Evolutionary conservation across 106 monocot genomes (phyloP).

Genomic region (Chionographis japonica): DNA sequence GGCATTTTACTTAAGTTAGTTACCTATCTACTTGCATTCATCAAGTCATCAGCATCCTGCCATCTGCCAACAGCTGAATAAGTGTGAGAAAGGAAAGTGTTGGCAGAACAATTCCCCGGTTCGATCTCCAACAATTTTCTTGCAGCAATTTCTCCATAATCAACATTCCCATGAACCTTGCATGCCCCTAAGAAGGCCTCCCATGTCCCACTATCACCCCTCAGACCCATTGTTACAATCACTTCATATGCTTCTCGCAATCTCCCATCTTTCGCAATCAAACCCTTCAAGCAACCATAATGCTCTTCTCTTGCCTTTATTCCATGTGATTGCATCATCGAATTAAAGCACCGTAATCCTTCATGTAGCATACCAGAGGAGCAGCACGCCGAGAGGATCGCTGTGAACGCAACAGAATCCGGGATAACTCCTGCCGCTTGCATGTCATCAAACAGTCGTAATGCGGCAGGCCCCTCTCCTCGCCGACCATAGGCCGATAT

Average conservation of each 20-base stretch:
- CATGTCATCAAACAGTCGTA: conserved; percentile 4
- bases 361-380: not conserved
- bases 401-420: conserved; percentile 4
- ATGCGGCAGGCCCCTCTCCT: not conserved
- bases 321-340: not conserved
- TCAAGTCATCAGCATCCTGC: too few relatives aligned
- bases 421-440: not conserved
- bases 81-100: not conserved
- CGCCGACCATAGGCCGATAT: not conserved
- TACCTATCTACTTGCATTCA: too few relatives aligned
- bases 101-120: not conserved
- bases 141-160: not conserved
- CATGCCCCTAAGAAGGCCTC: conserved; percentile 1
- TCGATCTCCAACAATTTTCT: not conserved
- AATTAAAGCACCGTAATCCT: not conserved
- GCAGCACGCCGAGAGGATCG: not conserved
- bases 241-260: conserved; percentile 3
- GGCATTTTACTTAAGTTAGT: too few relatives aligned
- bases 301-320: not conserved
- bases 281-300: not conserved
- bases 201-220: not conserved
- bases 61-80: too few relatives aligned
- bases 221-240: not conserved
- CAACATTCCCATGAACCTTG: conserved; percentile 1
- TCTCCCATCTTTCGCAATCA: conserved; percentile 4